Conservation (phyloP, 1,284 basidiomycete genomes). For the Mycosarcoma mackinlayi region DNA sequence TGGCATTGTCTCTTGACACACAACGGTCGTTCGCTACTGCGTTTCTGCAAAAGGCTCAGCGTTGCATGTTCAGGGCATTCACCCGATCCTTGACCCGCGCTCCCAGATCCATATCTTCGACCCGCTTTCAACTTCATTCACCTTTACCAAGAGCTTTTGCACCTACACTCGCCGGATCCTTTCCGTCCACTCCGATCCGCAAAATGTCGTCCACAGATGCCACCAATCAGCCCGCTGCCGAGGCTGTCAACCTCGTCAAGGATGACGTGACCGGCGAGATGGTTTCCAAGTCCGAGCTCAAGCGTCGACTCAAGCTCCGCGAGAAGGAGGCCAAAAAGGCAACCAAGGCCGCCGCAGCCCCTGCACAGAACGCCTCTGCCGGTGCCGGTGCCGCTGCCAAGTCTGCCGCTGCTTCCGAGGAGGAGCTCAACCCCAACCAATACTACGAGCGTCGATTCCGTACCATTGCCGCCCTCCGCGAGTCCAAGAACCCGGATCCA, state of each 20-base stretch:
- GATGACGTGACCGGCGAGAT: conserved; percentile 67
- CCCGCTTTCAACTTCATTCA: conserved; percentile 2
- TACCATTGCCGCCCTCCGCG: conserved; percentile 85
- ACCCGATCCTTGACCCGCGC: conserved; percentile 16
- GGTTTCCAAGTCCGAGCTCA: conserved; percentile 67
- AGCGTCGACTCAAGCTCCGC: conserved; percentile 72
- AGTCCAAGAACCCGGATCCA: conserved; percentile 83
- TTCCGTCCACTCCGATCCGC: conserved; percentile 9
- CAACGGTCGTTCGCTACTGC: background rate
- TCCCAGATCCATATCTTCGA: conserved; percentile 28
- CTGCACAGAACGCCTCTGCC: conserved; percentile 18
- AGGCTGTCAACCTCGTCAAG: conserved; percentile 58
- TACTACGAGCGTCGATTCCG: conserved; percentile 94
- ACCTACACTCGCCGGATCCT: conserved; percentile 1
- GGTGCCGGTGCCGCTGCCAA: conserved; percentile 17
- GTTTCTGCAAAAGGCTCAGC: background rate
- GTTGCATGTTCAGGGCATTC: conserved; percentile 45
- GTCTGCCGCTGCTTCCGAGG: conserved; percentile 48
- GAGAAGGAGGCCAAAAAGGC: conserved; percentile 87
- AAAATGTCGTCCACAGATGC: conserved; percentile 50
- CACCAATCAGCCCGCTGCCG: conserved; percentile 38
- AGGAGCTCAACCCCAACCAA: conserved; percentile 74
- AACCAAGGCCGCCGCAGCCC: conserved; percentile 72
- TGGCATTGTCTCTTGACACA: no score
- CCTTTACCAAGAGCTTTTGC: background rate